Conservation (phyloP, 2,329 filamentous ascomycete genomes). For the Pseudogymnoascus sp. region DNA sequence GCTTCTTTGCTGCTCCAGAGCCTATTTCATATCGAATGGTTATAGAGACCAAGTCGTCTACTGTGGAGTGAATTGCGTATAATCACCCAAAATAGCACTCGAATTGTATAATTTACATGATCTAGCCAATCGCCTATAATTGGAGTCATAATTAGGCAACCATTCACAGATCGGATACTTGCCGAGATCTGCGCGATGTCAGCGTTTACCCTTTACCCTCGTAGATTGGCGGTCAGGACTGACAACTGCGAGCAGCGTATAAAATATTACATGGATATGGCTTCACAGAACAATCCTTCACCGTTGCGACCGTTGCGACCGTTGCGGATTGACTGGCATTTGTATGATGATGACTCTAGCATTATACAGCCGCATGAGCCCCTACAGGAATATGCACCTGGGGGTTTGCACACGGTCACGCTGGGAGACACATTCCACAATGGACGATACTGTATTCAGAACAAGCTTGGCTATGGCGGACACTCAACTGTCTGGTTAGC, state of each 20-base stretch:
- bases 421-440: constrained; percentile 28
- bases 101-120: not conserved
- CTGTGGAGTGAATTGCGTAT: not conserved
- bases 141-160: too few relatives aligned
- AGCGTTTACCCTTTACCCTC: not conserved
- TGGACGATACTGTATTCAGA: constrained; percentile 33
- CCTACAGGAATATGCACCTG: constrained; percentile 17
- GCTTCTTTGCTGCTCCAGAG: not conserved
- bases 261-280: not conserved
- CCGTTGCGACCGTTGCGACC: too few relatives aligned
- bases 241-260: not conserved
- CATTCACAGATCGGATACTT: too few relatives aligned
- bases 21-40: not conserved
- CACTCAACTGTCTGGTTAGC: constrained; percentile 38
- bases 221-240: not conserved
- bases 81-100: not conserved
- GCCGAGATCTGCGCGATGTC: too few relatives aligned
- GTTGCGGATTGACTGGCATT: not conserved
- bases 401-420: constrained; percentile 18
- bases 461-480: constrained; percentile 37
- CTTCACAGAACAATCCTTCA: not conserved
- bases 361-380: constrained; percentile 14
- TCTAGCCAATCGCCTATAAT: not conserved
- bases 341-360: not conserved
- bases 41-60: not conserved